Evolutionary conservation across 2,329 filamentous ascomycete species (phyloP).

Genomic region (Xenosphaeropsis pyriputrescens): DNA sequence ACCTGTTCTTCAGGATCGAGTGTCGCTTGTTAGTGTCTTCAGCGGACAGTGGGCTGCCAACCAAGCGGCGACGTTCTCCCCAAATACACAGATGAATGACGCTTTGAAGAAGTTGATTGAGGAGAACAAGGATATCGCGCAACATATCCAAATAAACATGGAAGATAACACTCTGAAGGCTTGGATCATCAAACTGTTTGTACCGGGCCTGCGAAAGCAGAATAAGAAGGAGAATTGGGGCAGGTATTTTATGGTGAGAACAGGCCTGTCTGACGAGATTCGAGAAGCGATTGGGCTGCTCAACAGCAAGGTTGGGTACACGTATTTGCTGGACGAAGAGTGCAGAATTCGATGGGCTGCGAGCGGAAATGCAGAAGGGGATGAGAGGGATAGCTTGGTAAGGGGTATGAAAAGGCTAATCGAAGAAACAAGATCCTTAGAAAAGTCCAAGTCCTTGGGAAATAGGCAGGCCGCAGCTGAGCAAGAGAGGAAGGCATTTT

Average conservation of each 20-base stretch:
- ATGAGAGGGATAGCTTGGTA: slow-evolving; percentile 52
- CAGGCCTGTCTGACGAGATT: slow-evolving; percentile 43
- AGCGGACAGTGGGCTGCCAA: slow-evolving; percentile 74
- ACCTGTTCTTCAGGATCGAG: slow-evolving; percentile 52
- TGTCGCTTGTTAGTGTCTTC: slow-evolving; percentile 70
- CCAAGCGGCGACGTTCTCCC: slow-evolving; percentile 62
- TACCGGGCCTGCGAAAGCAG: slow-evolving; percentile 32
- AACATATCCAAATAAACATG: slow-evolving; percentile 76
- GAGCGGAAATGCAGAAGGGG: slow-evolving; percentile 51
- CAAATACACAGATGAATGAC: slow-evolving; percentile 45
- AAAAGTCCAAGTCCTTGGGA: slow-evolving; percentile 1
- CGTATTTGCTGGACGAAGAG: slow-evolving; percentile 76
- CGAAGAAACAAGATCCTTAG: slow-evolving; percentile 30
- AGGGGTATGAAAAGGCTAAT: slow-evolving; percentile 49
- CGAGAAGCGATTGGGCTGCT: slow-evolving; percentile 53
- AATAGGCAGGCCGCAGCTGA: slow-evolving; percentile 2
- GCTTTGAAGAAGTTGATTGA: slow-evolving; percentile 49
- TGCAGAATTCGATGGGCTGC: slow-evolving; percentile 93
- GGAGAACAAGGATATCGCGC: slow-evolving; percentile 37
- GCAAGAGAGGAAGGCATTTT: slow-evolving; percentile 2
- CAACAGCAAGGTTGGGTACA: slow-evolving; percentile 83
- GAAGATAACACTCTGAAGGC: slow-evolving; percentile 61
- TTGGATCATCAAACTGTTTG: slow-evolving; percentile 40
- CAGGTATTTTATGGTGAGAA: slow-evolving; percentile 45
- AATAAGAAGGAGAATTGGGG: slow-evolving; percentile 38